A percentile compares a stretch with the other conserved stretches of the same genome.
Evolutionary conservation across 148 eudicot species (phyloP).

Genomic region (Fagopyrum tataricum): DNA sequence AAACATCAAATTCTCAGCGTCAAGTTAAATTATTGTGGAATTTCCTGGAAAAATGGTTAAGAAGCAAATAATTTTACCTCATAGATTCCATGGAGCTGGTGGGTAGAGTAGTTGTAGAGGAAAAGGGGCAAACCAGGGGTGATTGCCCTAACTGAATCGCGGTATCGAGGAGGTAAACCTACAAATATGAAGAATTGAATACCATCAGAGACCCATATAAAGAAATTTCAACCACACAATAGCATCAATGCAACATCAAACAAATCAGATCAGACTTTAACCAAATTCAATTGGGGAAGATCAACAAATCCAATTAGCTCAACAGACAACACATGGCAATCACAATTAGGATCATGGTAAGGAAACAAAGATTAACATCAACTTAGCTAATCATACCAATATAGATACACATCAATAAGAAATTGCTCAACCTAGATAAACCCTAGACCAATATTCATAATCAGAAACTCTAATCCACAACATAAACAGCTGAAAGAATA

Average conservation of each 20-base stretch:
- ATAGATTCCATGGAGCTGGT: constrained; percentile 95
- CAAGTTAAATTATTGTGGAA: background rate
- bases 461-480: background rate
- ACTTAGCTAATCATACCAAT: background rate
- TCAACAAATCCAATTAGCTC: too few species aligned
- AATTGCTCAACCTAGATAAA: background rate
- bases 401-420: background rate
- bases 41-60: background rate
- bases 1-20: constrained; percentile 8
- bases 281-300: background rate
- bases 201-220: background rate
- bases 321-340: background rate
- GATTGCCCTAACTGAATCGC: constrained; percentile 89
- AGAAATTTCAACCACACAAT: background rate
- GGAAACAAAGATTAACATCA: background rate
- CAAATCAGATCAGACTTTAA: background rate
- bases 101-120: constrained; percentile 98
- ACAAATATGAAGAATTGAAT: background rate
- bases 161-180: constrained; percentile 96
- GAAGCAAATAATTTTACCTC: constrained; percentile 50
- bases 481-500: background rate
- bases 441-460: background rate
- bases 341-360: background rate
- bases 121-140: constrained; percentile 99
- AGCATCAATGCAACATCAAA: background rate